These are phyloP conservation scores for Boletus huronensis DNA, from an alignment of 768 basidiomycete genomes.

Conservation along the genomic window DNA sequence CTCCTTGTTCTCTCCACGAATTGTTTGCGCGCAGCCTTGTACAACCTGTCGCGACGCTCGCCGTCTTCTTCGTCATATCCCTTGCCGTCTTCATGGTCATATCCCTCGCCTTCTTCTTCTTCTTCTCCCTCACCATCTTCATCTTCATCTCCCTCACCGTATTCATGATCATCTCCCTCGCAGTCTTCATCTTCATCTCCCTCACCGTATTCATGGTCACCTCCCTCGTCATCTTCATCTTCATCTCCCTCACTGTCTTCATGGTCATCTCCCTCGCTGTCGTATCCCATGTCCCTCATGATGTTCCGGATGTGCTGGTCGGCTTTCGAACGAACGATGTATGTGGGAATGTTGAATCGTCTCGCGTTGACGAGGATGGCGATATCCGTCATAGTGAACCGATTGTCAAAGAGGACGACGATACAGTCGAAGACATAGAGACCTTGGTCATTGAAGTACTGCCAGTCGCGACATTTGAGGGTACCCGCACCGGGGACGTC, in stretches of 20 bases:
- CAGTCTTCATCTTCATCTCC: too few relatives aligned
- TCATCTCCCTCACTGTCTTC: constrained; percentile 12
- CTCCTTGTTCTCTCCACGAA: constrained; percentile 22
- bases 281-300: constrained; percentile 25
- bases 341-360: constrained; percentile 32
- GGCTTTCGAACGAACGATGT: constrained; percentile 37
- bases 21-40: constrained; percentile 14
- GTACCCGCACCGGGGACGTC: constrained; percentile 38
- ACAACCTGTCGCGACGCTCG: constrained; percentile 1
- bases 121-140: too few relatives aligned
- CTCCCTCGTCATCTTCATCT: too few relatives aligned
- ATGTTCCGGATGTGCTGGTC: constrained; percentile 30
- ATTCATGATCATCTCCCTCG: too few relatives aligned
- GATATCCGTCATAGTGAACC: constrained; percentile 34
- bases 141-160: too few relatives aligned
- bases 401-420: constrained; percentile 32
- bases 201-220: too few relatives aligned
- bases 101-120: too few relatives aligned
- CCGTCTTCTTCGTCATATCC: constrained; percentile 13
- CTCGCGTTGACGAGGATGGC: constrained; percentile 32
- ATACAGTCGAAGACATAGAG: constrained; percentile 37
- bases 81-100: too few relatives aligned
- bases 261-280: constrained; percentile 16
- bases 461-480: constrained; percentile 30
- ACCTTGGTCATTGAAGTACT: constrained; percentile 36